phyloP scores from a whole-genome alignment of 805 yeast genomes.

The Kodamaea hsintzibuensis region DNA sequence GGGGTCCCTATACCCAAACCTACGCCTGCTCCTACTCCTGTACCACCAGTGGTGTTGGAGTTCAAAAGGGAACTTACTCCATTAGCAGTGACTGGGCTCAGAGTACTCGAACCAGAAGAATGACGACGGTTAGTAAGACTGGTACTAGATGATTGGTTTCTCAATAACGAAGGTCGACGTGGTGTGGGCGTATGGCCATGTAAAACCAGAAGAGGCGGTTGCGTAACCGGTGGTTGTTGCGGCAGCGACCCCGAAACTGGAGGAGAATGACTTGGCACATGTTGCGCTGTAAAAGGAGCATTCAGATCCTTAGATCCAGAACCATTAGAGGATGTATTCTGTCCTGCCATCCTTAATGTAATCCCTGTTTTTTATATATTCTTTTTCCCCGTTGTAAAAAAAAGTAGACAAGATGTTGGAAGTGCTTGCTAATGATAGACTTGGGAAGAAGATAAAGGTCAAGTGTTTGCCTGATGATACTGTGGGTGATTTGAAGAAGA shows the following conservation, averaged over 20 bases:
- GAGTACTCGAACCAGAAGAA: constrained; percentile 1
- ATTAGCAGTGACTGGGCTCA: constrained; percentile 1
- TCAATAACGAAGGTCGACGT: constrained; percentile 7
- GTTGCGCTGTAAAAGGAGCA: not conserved
- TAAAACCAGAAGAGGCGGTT: not conserved
- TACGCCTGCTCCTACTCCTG: not conserved
- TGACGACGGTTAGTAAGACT: constrained; percentile 1
- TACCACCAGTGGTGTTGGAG: constrained; percentile 3
- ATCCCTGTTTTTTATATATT: not conserved
- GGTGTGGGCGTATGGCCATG: not conserved
- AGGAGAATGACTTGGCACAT: not conserved
- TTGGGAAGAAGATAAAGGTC: constrained; percentile 86
- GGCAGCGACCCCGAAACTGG: not conserved
- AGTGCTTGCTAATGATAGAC: constrained; percentile 49
- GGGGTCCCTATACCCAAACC: not conserved
- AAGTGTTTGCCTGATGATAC: constrained; percentile 86
- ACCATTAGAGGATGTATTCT: not conserved
- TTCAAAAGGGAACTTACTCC: not conserved
- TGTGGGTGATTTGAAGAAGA: constrained; percentile 85
- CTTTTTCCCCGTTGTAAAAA: constrained; percentile 1
- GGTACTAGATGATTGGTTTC: constrained; percentile 7
- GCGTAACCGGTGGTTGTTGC: not conserved
- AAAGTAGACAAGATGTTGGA: constrained; percentile 34
- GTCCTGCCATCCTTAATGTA: not conserved
- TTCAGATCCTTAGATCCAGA: not conserved